Evolutionary conservation across 257 asterid species (phyloP).

Genomic region (Henckelia pumila): DNA sequence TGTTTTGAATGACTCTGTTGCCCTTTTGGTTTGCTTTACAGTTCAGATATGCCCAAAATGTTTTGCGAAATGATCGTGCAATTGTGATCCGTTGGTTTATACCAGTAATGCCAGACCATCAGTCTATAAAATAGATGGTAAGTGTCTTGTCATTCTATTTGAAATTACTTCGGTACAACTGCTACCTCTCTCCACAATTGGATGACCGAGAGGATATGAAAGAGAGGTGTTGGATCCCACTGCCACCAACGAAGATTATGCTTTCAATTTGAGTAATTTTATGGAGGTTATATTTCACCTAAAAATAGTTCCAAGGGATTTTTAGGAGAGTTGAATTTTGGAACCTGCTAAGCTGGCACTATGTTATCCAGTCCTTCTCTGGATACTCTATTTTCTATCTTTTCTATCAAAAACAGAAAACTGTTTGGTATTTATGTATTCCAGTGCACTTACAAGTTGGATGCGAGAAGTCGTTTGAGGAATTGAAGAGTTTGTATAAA

Average conservation of each 20-base stretch:
- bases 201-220: constrained; percentile 45
- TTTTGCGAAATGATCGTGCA: constrained; percentile 48
- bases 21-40: constrained; percentile 33
- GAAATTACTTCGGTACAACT: constrained; percentile 11
- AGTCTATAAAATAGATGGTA: constrained; percentile 54
- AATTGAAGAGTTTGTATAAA: too few species aligned
- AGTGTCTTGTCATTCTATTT: constrained; percentile 21
- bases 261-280: neutral
- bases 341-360: neutral
- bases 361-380: neutral
- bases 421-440: too few species aligned
- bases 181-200: constrained; percentile 28
- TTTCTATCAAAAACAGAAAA: too few species aligned
- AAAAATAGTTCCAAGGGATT: neutral
- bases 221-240: neutral
- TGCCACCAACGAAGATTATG: neutral
- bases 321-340: too few species aligned
- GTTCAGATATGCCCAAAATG: constrained; percentile 50
- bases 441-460: too few species aligned
- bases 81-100: constrained; percentile 43
- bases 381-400: too few species aligned
- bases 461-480: too few species aligned
- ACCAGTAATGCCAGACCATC: constrained; percentile 47
- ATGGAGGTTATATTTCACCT: neutral
- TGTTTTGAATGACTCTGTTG: neutral